Evolutionary conservation across 805 yeast species (phyloP).

Genomic region (Phaffomyces thermotolerans): DNA sequence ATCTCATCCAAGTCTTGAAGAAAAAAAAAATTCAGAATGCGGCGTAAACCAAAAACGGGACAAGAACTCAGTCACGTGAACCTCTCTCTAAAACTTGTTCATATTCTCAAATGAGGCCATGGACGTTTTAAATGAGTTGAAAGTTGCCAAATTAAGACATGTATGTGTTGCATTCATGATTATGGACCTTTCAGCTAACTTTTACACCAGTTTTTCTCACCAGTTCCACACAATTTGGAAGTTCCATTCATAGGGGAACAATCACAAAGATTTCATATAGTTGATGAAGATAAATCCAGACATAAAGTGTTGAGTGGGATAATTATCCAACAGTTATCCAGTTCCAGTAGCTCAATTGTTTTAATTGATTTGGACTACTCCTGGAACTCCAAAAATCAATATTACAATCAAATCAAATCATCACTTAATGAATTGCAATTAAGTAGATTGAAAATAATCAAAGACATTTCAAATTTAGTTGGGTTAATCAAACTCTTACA

Average conservation of each 20-base stretch:
- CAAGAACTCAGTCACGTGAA: background rate
- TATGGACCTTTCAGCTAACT: no score
- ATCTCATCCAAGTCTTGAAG: slow-evolving; percentile 5
- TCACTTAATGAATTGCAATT: background rate
- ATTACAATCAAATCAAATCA: background rate
- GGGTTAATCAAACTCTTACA: background rate
- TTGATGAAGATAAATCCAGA: slow-evolving; percentile 3
- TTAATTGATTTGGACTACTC: slow-evolving; percentile 10
- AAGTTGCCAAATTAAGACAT: background rate
- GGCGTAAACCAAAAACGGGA: slow-evolving; percentile 1
- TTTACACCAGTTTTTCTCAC: background rate
- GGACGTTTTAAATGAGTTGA: background rate
- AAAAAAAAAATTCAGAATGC: slow-evolving; percentile 1
- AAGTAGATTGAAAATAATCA: background rate
- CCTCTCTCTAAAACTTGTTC: no score
- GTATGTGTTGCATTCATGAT: background rate
- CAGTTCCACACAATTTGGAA: background rate
- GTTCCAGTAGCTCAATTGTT: background rate
- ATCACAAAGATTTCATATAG: slow-evolving; percentile 1
- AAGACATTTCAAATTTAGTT: background rate
- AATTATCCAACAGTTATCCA: background rate
- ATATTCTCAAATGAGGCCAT: no score
- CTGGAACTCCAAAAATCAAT: slow-evolving; percentile 4
- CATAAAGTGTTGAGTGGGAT: background rate
- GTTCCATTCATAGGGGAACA: background rate